Evolutionary conservation across 352 stramenopile species (phyloP).

Genomic region (Globisporangium carolinianum): DNA sequence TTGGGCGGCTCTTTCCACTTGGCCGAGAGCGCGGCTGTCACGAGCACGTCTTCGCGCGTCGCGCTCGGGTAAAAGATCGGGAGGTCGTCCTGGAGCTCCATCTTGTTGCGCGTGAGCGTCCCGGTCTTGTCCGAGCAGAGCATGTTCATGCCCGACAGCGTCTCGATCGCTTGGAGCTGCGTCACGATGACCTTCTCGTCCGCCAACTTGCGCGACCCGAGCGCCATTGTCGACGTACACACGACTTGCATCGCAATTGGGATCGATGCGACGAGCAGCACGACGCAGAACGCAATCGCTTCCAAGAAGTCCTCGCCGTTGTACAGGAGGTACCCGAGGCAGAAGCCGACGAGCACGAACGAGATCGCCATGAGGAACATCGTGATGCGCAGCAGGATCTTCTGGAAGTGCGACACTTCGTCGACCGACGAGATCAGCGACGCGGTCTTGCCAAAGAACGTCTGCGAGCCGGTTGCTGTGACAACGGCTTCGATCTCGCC

Average conservation of each 20-base stretch:
- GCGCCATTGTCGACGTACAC: constrained; percentile 88
- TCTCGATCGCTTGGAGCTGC: constrained; percentile 88
- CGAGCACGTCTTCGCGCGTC: constrained; percentile 83
- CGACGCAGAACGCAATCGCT: constrained; percentile 83
- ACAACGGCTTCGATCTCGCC: constrained; percentile 93
- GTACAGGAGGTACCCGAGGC: constrained; percentile 81
- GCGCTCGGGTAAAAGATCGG: constrained; percentile 78
- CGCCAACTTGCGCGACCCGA: constrained; percentile 86
- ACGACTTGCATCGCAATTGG: constrained; percentile 93
- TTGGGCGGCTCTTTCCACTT: constrained; percentile 92
- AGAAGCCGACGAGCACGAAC: constrained; percentile 83
- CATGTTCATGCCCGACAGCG: constrained; percentile 90
- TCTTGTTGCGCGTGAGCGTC: constrained; percentile 93
- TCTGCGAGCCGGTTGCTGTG: constrained; percentile 81
- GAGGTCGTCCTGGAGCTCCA: constrained; percentile 90
- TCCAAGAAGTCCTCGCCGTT: constrained; percentile 72
- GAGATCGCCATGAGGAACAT: constrained; percentile 87
- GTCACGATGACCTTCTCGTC: constrained; percentile 92
- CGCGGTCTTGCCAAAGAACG: constrained; percentile 90
- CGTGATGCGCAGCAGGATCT: constrained; percentile 90
- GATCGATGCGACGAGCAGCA: constrained; percentile 90
- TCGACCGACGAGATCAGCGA: constrained; percentile 66
- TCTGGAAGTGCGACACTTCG: constrained; percentile 84
- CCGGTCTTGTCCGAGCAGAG: constrained; percentile 96
- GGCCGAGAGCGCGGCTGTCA: constrained; percentile 88